A percentile compares a stretch with the other conserved stretches of the same genome.
phyloP scores from a whole-genome alignment of 495 filamentous ascomycete species.

The Hypoxylon lienhwacheense region DNA sequence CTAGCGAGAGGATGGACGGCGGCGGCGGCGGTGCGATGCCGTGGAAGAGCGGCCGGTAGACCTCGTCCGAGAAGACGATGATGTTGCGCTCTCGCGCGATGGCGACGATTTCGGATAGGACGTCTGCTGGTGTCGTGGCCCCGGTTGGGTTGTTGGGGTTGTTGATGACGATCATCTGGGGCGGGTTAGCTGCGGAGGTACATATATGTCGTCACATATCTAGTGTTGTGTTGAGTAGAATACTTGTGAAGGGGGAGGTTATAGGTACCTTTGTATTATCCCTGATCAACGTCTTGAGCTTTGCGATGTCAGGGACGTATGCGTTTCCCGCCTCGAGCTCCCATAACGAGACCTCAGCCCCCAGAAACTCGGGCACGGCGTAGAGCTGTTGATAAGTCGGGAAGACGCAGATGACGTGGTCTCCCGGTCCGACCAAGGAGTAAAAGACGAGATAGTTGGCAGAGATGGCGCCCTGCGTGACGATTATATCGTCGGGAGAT shows the following conservation, averaged over 20 bases:
- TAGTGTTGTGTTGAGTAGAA: no score
- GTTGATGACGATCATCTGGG: conserved; percentile 57
- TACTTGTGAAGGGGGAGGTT: no score
- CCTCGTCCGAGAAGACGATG: conserved; percentile 76
- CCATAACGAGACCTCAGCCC: conserved; percentile 83
- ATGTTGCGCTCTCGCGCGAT: conserved; percentile 66
- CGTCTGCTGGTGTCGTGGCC: conserved; percentile 62
- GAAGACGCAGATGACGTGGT: conserved; percentile 88
- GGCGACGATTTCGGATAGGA: conserved; percentile 63
- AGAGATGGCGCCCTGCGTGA: conserved; percentile 79
- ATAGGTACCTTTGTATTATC: conserved; percentile 70
- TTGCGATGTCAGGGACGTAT: conserved; percentile 68
- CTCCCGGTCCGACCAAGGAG: conserved; percentile 71
- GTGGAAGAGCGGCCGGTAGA: conserved; percentile 90
- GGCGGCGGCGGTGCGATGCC: conserved; percentile 58
- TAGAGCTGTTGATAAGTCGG: conserved; percentile 92
- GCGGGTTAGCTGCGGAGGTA: not conserved
- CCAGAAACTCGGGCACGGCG: conserved; percentile 71
- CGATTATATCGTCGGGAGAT: conserved; percentile 66
- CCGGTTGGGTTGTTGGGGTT: conserved; percentile 92
- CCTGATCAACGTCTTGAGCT: conserved; percentile 67
- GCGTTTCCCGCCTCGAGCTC: conserved; percentile 64
- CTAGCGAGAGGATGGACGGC: conserved; percentile 68
- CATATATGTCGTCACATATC: no score
- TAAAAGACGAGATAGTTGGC: conserved; percentile 83